Evolutionary conservation across 2,329 filamentous ascomycete species (phyloP).

Genomic region (Cytospora piceae): DNA sequence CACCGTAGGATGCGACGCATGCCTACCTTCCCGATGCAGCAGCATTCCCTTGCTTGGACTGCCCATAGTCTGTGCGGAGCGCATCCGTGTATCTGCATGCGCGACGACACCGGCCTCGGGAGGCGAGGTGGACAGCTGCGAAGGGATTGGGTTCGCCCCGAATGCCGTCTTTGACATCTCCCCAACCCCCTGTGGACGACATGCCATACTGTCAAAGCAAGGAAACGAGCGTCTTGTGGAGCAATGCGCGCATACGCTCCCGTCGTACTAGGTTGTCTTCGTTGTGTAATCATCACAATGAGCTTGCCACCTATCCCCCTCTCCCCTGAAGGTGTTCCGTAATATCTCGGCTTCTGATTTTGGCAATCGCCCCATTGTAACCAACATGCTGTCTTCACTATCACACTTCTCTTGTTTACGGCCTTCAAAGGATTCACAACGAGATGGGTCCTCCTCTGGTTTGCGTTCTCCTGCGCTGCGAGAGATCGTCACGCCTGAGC

Average conservation of each 20-base stretch:
- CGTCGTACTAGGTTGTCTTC: neutral
- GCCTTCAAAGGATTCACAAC: neutral
- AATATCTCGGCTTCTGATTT: neutral
- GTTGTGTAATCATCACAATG: neutral
- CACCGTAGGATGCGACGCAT: neutral
- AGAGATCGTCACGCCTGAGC: neutral
- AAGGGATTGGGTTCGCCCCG: neutral
- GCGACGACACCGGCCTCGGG: slow-evolving; percentile 1
- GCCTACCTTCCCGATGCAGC: slow-evolving; percentile 5
- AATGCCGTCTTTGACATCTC: neutral
- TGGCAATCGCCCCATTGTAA: neutral
- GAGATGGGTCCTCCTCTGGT: neutral
- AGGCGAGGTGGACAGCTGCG: neutral
- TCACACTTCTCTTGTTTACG: neutral
- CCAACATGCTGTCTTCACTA: neutral
- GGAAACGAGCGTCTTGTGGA: neutral
- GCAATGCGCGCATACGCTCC: neutral
- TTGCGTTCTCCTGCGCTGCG: neutral
- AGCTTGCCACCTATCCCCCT: neutral
- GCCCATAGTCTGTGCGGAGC: neutral
- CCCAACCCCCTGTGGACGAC: neutral
- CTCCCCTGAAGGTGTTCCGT: neutral
- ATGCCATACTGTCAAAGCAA: neutral
- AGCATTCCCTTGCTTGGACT: neutral
- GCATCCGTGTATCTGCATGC: neutral